Conservation (phyloP, 257 asterid species). For the Salvia hispanica region DNA sequence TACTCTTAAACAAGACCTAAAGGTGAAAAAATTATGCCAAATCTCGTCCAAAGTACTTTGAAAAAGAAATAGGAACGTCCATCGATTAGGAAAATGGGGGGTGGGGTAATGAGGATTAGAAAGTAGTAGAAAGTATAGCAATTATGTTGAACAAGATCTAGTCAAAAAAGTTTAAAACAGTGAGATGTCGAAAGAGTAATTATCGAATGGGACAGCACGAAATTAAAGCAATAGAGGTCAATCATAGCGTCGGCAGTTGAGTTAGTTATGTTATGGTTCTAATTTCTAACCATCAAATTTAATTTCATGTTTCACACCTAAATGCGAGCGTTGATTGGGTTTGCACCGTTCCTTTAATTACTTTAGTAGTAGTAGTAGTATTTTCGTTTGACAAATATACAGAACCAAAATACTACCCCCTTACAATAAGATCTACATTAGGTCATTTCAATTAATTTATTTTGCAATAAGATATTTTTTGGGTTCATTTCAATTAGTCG, state of each 20-base stretch:
- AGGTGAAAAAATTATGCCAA: too few species aligned
- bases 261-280: slow-evolving; percentile 12
- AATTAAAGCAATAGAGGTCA: slow-evolving; percentile 25
- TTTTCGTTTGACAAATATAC: too few species aligned
- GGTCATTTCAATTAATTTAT: too few species aligned
- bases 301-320: not conserved
- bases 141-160: not conserved
- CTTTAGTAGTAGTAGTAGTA: too few species aligned
- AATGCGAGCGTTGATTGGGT: slow-evolving; percentile 28
- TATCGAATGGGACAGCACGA: slow-evolving; percentile 21
- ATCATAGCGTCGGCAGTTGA: slow-evolving; percentile 27
- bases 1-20: not conserved
- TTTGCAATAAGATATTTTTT: too few species aligned
- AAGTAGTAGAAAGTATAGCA: not conserved
- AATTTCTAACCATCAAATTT: not conserved
- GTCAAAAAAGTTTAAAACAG: slow-evolving; percentile 17
- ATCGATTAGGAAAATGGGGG: too few species aligned
- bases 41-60: too few species aligned
- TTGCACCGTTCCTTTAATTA: not conserved
- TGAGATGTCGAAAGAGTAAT: not conserved
- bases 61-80: not conserved
- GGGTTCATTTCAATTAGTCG: too few species aligned
- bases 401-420: too few species aligned
- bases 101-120: too few species aligned
- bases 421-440: too few species aligned